Evolutionary conservation across 441 rosid genomes (phyloP), one percentile per base, ranked within the genome.

Genomic region (Brassica hybrid): DNA sequence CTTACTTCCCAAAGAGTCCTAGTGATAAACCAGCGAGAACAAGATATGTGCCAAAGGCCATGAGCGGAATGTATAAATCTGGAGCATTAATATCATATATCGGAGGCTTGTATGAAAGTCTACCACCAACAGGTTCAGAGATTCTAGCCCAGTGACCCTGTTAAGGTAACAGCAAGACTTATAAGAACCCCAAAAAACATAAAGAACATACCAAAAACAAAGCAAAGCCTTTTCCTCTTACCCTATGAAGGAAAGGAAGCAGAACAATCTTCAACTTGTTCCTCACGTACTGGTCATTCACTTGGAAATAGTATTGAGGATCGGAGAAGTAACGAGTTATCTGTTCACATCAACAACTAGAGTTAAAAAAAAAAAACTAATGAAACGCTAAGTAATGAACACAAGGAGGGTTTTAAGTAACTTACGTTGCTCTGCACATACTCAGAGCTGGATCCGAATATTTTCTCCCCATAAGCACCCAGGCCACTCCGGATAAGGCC

Each of bases 121-220:
- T 88, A 67, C 97, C 99, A 6, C 98, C 97, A 25, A 93, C 99
- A 21, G 99, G 99, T 79, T 93, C 97, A 36, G 94, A 86, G 68
- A 95, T 93, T 75, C 99, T 84, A 38, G 94, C 88, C 99, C 98
- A 93, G 72, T 95, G 99, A 61, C 98, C 98, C 98, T 93, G 86
- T 0, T 27, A 27, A 69, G 23, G 52, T 61, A 73, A 65, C 80
- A 65, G 17, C 45, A 66, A 68, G 76, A 60, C 21, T 61, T 38
- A 50, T 6, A 80, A 83, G 76, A n/a, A 32, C 12, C n/a, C 7
- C 16, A 1, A 71, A 50, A 45, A 12, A 58, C n/a, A 58, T 10
- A 58, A 57, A 58, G 30, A 59, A 0, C 16, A 21, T 11, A 59
- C 14, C 32, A 59, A 59, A 43, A 58, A 21, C n/a, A 11, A 18